Base-by-base conservation (phyloP, 257 asterid genomes). In the Gynochthodes officinalis region DNA sequence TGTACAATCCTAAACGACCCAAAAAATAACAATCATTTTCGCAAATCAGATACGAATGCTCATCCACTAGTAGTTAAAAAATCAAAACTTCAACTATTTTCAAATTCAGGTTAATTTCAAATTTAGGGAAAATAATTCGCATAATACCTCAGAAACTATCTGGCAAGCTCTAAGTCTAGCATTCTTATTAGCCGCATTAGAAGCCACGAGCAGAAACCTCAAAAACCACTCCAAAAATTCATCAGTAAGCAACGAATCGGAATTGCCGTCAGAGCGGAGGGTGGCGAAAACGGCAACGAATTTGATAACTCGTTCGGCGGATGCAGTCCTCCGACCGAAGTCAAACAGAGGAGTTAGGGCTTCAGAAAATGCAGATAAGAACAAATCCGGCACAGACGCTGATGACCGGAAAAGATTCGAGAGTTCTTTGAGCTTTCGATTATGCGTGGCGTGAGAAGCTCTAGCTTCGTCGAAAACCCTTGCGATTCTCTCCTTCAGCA, bases 101-200 rank as follows among this genome's bases (percentile, higher is more conserved):
- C 21, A 6, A 52, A 59, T 52, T n/a, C 28, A 21, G 7, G 12
- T 54, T 60, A 49, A 48, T 35, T 21, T 8, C 73, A 19, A 50
- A 49, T 32, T 4, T 21, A 33, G 28, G 10, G 11, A 48, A 11
- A 50, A 21, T 23, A 27, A 50, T 21, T 60, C 5, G 33, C 4
- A 61, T 4, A 72, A 54, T 69, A 91, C 98, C 99, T 94, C 99
- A 53, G 97, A 94, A 73, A 89, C 81, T 40, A 91, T 91, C 92
- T 89, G 96, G 58, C 99, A 94, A 72, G 97, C 96, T 80, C 97
- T 80, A 67, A 79, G 88, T 83, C 99, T 85, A 42, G 84, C 92
- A 37, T 89, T 89, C 78, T 78, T 91, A 75, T 82, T 84, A 57
- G 90, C 87, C 11, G 97, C 96, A 1, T 53, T 75, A 67, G 95